phyloP scores from a whole-genome alignment of 2,329 filamentous ascomycete genomes.

The Penicillium sp. region DNA sequence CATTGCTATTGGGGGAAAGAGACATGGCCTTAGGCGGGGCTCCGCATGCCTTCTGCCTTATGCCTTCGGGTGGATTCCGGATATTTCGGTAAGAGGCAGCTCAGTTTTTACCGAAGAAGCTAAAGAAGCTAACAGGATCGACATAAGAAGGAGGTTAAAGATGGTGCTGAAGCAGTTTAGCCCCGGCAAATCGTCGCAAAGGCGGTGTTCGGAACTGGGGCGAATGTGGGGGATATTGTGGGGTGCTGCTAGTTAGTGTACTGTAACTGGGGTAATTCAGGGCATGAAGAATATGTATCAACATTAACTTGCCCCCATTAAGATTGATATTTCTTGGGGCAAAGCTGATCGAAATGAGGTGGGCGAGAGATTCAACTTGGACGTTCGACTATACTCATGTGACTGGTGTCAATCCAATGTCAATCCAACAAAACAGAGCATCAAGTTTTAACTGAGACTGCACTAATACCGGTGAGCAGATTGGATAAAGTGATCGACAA shows the following conservation, averaged over 20 bases:
- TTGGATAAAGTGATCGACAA: no score
- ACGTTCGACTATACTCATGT: no score
- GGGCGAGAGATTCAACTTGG: no score
- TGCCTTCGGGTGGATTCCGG: not conserved
- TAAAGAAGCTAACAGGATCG: not conserved
- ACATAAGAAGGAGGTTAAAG: not conserved
- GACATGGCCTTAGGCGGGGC: constrained; percentile 21
- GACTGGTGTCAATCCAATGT: no score
- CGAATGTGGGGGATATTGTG: constrained; percentile 17
- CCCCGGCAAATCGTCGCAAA: constrained; percentile 7
- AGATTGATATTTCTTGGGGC: no score
- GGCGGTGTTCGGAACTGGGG: constrained; percentile 34
- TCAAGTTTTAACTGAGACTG: no score
- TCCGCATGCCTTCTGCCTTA: constrained; percentile 7
- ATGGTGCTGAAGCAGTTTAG: not conserved
- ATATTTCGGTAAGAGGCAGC: not conserved
- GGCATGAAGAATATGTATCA: no score
- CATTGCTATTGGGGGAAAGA: constrained; percentile 21
- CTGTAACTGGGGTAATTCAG: not conserved
- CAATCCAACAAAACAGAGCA: no score
- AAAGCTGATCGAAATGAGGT: no score
- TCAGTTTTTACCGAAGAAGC: not conserved
- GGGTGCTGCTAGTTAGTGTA: no score
- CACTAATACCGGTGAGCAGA: no score
- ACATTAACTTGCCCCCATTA: no score